Evolutionary conservation across 108 stramenopile genomes (phyloP), one percentile per base, ranked within the genome.

Genomic region (Aurantiochytrium sp.): DNA sequence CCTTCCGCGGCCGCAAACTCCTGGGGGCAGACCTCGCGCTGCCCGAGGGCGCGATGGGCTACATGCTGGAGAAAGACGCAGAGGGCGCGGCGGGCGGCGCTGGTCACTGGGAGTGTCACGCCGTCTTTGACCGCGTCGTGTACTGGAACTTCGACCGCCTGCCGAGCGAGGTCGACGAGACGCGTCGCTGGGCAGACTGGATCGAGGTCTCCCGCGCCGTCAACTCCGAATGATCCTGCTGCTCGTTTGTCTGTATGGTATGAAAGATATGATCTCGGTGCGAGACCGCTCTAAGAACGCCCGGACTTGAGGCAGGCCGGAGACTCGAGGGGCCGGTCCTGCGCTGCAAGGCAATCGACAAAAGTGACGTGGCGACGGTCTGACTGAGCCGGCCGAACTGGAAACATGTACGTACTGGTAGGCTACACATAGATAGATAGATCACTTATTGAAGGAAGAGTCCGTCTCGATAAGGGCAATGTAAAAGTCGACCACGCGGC

Each of bases 1-100:
- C 73, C 39, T 81, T 81, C 39, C 73, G 73, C 17, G 73, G 73
- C 2, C 39, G 73, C 39, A 81, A 81, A 48, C 73, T 81, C 73
- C n/a, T 81, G 36, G 73, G 73, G 6, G 39, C 73, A 6, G 42
- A 81, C 19, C 42, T 81, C 45, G 39, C 73, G 45, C 45, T 81
- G 36, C 73, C 73, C 6, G 73, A 81, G 12, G 39, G 19, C 19
- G 39, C 73, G 19, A 6, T 22, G 19, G 73, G 73, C 39, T 48
- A 30, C 19, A 12, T 81, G 1, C 12, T 81, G 45, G 73, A 81
- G n/a, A 65, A 34, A 2, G 73, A 41, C 6, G 73, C 8, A 21
- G 27, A 42, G 21, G 39, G 17, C 12, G 45, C 39, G 12, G 36
- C n/a, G 19, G 30, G n/a, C 6, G 45, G 19, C 21, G 6, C 39